These are phyloP conservation scores for Tricholoma saponaceum DNA, from an alignment of 768 basidiomycete species.

Conservation along the genomic window DNA sequence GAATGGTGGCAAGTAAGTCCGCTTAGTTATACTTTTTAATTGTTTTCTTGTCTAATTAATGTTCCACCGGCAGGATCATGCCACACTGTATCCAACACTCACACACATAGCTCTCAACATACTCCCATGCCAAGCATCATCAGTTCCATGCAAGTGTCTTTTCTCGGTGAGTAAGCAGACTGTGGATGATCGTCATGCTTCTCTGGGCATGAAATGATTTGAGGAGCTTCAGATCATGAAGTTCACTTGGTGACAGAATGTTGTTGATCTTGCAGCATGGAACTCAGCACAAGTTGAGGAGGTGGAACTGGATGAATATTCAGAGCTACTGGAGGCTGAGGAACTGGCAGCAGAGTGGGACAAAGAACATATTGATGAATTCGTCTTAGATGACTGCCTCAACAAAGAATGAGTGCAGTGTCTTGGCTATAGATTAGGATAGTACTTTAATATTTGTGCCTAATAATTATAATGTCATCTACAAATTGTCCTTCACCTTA, in stretches of 20 bases:
- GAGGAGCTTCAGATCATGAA: slow-evolving; percentile 8
- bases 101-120: not conserved
- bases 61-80: not conserved
- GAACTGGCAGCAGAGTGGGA: not conserved
- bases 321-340: not conserved
- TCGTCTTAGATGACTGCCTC: not conserved
- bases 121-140: not conserved
- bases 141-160: not conserved
- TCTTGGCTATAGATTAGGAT: too few species aligned
- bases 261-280: slow-evolving; percentile 45
- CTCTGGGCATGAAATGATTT: not conserved
- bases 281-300: slow-evolving; percentile 3
- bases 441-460: too few species aligned
- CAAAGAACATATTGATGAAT: not conserved
- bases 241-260: slow-evolving; percentile 6
- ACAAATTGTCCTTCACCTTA: too few species aligned
- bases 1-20: not conserved
- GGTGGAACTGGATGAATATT: not conserved
- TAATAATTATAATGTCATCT: too few species aligned
- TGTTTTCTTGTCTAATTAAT: not conserved
- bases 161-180: not conserved
- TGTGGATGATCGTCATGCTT: not conserved
- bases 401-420: not conserved
- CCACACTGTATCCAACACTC: not conserved
- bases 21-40: not conserved